Percentiles rank a stretch among this genome's conserved stretches.
Conservation (phyloP, 441 rosid genomes). For the Populus trichocarpa region DNA sequence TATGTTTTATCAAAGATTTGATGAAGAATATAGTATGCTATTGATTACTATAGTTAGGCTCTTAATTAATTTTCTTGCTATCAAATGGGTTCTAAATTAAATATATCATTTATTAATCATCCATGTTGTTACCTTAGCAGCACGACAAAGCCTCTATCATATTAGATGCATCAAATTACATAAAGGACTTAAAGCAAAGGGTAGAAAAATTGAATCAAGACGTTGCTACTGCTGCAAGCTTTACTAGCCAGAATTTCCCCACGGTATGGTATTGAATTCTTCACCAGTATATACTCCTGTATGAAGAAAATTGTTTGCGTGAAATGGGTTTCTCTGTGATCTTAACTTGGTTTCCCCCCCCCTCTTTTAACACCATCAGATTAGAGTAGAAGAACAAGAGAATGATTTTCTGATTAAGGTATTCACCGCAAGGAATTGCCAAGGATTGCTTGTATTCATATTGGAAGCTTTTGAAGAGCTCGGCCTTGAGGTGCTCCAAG, state of each 20-base stretch:
- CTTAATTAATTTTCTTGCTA: too few species aligned
- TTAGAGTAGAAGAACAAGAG: slow-evolving; percentile 63
- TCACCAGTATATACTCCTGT: too few species aligned
- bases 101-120: background rate
- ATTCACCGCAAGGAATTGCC: slow-evolving; percentile 46
- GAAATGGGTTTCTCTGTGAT: background rate
- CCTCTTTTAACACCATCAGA: slow-evolving; percentile 30
- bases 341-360: background rate
- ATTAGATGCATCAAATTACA: slow-evolving; percentile 65
- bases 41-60: too few species aligned
- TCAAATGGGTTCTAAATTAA: too few species aligned
- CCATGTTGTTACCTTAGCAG: slow-evolving; percentile 26
- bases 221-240: slow-evolving; percentile 35
- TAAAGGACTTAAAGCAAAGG: slow-evolving; percentile 57
- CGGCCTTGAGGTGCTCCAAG: slow-evolving; percentile 70
- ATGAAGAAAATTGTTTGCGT: background rate
- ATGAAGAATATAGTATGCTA: background rate
- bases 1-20: background rate
- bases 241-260: slow-evolving; percentile 41
- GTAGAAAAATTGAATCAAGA: slow-evolving; percentile 58
- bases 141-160: slow-evolving; percentile 53
- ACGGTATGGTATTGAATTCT: background rate
- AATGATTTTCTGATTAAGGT: slow-evolving; percentile 62
- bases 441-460: slow-evolving; percentile 66
- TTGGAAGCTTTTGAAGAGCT: slow-evolving; percentile 74